Conservation (phyloP, 306 rosid genomes). For the Malus sieversii region DNA sequence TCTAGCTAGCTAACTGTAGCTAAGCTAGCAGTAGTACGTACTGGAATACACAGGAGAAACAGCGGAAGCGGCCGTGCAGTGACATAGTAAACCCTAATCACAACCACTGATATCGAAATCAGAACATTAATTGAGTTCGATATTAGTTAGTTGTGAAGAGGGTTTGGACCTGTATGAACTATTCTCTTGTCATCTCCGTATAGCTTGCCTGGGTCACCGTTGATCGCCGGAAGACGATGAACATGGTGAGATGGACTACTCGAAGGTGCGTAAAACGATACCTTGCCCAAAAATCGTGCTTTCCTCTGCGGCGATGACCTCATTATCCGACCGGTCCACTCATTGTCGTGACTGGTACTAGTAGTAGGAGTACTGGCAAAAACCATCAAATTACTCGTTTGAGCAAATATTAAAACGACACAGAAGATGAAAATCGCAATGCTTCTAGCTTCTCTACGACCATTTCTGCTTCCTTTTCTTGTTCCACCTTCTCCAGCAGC, state of each 20-base stretch:
- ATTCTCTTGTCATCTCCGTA: slow-evolving; percentile 58
- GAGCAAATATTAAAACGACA: slow-evolving; percentile 48
- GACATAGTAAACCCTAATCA: neutral
- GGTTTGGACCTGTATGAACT: slow-evolving; percentile 89
- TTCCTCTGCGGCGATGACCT: slow-evolving; percentile 16
- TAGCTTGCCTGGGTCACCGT: slow-evolving; percentile 16
- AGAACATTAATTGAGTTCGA: neutral
- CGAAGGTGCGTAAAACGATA: slow-evolving; percentile 40
- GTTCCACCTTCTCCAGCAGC: slow-evolving; percentile 28
- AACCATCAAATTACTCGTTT: slow-evolving; percentile 20
- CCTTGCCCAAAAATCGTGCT: slow-evolving; percentile 19
- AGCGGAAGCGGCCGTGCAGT: neutral
- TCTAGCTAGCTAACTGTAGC: neutral
- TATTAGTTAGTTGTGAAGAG: slow-evolving; percentile 71
- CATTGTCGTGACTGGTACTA: neutral
- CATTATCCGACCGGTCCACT: neutral
- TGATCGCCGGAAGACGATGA: neutral
- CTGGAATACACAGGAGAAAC: neutral
- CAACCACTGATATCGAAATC: neutral
- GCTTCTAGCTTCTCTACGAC: slow-evolving; percentile 4
- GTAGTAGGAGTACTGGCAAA: neutral
- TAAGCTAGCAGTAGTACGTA: neutral
- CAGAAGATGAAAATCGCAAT: slow-evolving; percentile 44
- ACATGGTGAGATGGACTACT: slow-evolving; percentile 1
- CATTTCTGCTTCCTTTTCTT: slow-evolving; percentile 14